phyloP scores from a whole-genome alignment of 805 yeast genomes.

The Candida railenensis region DNA sequence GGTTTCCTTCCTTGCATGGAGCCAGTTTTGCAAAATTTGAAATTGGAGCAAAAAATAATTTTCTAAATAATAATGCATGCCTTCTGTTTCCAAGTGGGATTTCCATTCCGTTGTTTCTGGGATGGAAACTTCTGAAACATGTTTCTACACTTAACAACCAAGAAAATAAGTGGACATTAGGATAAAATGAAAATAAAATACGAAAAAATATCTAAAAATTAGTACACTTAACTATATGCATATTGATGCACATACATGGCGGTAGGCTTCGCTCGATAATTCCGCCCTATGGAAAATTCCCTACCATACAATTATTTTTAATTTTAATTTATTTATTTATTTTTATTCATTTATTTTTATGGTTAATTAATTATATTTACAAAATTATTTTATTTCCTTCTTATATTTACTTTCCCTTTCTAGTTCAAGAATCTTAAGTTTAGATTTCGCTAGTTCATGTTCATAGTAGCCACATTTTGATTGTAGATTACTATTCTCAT shows the following conservation, averaged over 20 bases:
- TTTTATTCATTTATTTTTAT: too few relatives aligned
- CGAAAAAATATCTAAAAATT: neutral
- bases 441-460: slow-evolving; percentile 24
- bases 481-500: slow-evolving; percentile 10
- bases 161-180: neutral
- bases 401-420: slow-evolving; percentile 11
- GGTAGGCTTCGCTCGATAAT: neutral
- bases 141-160: neutral
- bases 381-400: too few relatives aligned
- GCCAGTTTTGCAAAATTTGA: too few relatives aligned
- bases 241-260: neutral
- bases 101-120: too few relatives aligned
- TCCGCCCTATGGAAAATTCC: too few relatives aligned
- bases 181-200: neutral
- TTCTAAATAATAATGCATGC: too few relatives aligned
- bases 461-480: slow-evolving; percentile 15
- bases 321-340: neutral
- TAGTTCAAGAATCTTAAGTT: slow-evolving; percentile 15
- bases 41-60: too few relatives aligned
- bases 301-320: too few relatives aligned
- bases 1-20: too few relatives aligned
- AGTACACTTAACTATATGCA: neutral
- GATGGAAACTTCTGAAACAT: neutral
- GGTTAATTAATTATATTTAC: neutral
- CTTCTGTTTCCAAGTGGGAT: too few relatives aligned